phyloP scores from a whole-genome alignment of 352 stramenopile species.

The Pilasporangium apinafurcum region DNA sequence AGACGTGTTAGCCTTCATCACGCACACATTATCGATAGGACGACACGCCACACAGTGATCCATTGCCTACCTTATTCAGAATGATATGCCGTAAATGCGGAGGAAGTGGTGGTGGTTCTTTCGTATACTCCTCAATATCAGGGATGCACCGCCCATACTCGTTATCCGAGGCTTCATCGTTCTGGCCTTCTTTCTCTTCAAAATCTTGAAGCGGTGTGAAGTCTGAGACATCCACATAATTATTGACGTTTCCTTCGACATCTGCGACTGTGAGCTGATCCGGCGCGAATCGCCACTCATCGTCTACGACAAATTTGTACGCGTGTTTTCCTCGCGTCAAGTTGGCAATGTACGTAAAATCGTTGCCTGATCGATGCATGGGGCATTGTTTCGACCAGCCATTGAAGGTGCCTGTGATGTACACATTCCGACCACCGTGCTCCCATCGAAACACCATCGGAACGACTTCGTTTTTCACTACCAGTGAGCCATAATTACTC shows the following conservation, averaged over 20 bases:
- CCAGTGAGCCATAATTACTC: constrained; percentile 3
- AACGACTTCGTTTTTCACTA: constrained; percentile 35
- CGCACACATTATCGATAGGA: constrained; percentile 9
- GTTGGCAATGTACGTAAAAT: constrained; percentile 99
- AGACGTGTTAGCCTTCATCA: too few relatives aligned
- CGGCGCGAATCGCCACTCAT: constrained; percentile 97
- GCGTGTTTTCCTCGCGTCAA: constrained; percentile 96
- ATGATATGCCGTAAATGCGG: constrained; percentile 99
- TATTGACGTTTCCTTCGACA: constrained; percentile 99
- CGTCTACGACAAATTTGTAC: constrained; percentile 99
- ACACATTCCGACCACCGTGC: constrained; percentile 94
- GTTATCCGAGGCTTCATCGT: constrained; percentile 76
- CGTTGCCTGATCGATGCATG: constrained; percentile 99
- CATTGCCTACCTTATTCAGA: constrained; percentile 99
- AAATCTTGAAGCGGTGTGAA: constrained; percentile 89
- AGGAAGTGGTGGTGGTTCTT: constrained; percentile 97
- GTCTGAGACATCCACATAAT: constrained; percentile 99
- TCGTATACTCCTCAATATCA: constrained; percentile 99
- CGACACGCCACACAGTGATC: constrained; percentile 8
- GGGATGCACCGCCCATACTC: constrained; percentile 95
- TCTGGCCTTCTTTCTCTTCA: constrained; percentile 27
- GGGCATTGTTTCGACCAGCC: constrained; percentile 98
- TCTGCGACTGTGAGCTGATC: constrained; percentile 97
- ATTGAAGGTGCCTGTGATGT: constrained; percentile 99
- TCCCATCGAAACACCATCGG: constrained; percentile 99